Base-by-base conservation (phyloP, 2,329 filamentous ascomycete genomes). In the Ophiostoma himal-ulmi region DNA sequence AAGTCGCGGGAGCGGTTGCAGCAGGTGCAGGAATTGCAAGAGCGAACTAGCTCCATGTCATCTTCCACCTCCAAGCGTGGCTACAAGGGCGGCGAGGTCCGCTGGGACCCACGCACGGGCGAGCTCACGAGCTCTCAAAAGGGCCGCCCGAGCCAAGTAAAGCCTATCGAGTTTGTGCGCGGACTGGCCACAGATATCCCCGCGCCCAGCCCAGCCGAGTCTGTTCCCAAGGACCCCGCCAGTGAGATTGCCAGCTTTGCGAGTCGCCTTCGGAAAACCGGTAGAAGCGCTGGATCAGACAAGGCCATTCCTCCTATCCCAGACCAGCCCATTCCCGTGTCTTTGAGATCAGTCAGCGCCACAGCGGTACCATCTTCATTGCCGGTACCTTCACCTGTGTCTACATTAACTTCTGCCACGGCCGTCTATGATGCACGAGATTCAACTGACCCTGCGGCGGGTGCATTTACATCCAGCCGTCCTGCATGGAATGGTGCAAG, bases 401-500 rank as follows among this genome's bases (percentile, higher is more conserved):
- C 36, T 60, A 11, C 54, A 30, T 22, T 22, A 52, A 52, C 44
- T 30, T 17, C 57, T 60, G 22, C 54, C n/a, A 1, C 2, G 14
- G 54, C n/a, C 20, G 30, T 17, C 34, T 37, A 14, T 37, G 4
- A 14, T 22, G 39, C 22, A 22, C 17, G 34, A 5, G 66, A 52
- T 11, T 37, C 72, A 3, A 74, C 72, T 2, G 79, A 79, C 74
- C 78, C 76, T 73, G 81, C 76, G 14, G 80, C 76, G 1, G 74
- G 76, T 30, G 78, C 78, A 74, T 75, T 80, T 75, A 73, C 77
- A 75, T 72, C 79, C 36, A 81, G 76, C 68, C 82, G 83, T 30
- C 87, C 88, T 5, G 83, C 88, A 71, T 93, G 91, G 91, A 89
- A 88, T 75, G 91, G 91, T 22, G 87, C 88, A 52, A 92, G 88